phyloP scores from a whole-genome alignment of 768 basidiomycete species.

The Leccinum obscurum region DNA sequence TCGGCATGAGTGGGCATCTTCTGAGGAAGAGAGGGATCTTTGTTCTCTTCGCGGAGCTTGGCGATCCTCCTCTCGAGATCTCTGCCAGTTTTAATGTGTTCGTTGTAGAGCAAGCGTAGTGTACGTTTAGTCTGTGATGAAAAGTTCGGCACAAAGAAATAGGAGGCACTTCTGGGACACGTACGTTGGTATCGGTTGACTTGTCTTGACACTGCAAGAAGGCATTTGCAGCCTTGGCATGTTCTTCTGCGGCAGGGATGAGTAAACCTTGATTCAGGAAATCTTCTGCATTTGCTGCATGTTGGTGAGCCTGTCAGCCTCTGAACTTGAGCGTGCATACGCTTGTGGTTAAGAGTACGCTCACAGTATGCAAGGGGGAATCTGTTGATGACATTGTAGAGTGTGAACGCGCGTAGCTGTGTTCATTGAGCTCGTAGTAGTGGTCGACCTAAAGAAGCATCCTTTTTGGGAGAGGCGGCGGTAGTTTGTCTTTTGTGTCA shows the following conservation, averaged over 20 bases:
- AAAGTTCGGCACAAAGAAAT: constrained; percentile 5
- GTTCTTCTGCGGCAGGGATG: constrained; percentile 72
- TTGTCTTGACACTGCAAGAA: constrained; percentile 73
- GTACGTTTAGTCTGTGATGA: constrained; percentile 69
- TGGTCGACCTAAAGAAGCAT: background rate
- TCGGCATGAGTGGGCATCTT: constrained; percentile 40
- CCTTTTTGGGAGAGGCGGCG: constrained; percentile 14
- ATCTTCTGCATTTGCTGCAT: constrained; percentile 80
- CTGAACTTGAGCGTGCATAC: constrained; percentile 6
- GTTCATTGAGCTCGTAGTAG: constrained; percentile 4
- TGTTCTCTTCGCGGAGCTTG: constrained; percentile 71
- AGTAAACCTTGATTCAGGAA: constrained; percentile 64
- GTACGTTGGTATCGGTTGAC: constrained; percentile 71
- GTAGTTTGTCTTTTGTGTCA: background rate
- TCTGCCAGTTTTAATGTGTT: constrained; percentile 68
- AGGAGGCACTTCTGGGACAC: constrained; percentile 17
- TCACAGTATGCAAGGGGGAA: constrained; percentile 54
- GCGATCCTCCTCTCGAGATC: constrained; percentile 73
- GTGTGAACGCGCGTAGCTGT: background rate
- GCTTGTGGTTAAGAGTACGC: constrained; percentile 3
- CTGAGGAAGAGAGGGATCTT: constrained; percentile 74
- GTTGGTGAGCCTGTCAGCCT: constrained; percentile 69
- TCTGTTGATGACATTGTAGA: constrained; percentile 37
- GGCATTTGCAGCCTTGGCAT: constrained; percentile 73
- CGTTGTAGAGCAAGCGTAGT: constrained; percentile 69